A percentile compares a stretch with the other conserved stretches of the same genome.
Evolutionary conservation across 768 basidiomycete genomes (phyloP).

Genomic region (Russula emetica): DNA sequence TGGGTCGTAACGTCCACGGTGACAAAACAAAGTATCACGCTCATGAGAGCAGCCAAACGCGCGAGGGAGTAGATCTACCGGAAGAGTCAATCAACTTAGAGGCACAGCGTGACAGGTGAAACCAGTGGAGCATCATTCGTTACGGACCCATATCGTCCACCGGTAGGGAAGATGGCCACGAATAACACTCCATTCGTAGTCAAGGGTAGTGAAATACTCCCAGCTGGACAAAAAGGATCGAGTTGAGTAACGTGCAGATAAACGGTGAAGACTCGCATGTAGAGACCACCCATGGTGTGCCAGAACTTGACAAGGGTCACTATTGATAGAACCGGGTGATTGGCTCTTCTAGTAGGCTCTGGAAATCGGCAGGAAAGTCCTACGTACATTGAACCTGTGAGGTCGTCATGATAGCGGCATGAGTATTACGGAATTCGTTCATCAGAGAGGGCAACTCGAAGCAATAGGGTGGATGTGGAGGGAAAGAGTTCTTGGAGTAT

Average conservation of each 20-base stretch:
- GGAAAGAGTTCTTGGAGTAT: no score
- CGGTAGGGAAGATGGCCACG: neutral
- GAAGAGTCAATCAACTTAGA: neutral
- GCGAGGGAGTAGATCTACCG: neutral
- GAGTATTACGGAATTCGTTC: no score
- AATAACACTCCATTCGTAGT: neutral
- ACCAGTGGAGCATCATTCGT: neutral
- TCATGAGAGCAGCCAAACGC: neutral
- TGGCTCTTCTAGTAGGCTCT: no score
- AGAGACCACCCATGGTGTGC: neutral
- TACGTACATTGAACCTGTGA: no score
- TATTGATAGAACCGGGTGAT: no score
- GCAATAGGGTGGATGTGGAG: no score
- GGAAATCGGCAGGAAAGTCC: no score
- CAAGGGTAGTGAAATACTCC: neutral
- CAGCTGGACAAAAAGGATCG: neutral
- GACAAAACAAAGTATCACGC: neutral
- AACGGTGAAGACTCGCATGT: neutral
- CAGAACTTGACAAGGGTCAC: no score
- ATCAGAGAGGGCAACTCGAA: no score
- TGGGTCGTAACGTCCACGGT: neutral
- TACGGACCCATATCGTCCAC: conserved; percentile 1
- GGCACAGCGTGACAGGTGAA: no score
- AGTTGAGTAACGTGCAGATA: neutral
- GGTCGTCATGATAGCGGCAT: no score